phyloP scores from a whole-genome alignment of 1,284 basidiomycete genomes.

The Porphyrellus sp. region DNA sequence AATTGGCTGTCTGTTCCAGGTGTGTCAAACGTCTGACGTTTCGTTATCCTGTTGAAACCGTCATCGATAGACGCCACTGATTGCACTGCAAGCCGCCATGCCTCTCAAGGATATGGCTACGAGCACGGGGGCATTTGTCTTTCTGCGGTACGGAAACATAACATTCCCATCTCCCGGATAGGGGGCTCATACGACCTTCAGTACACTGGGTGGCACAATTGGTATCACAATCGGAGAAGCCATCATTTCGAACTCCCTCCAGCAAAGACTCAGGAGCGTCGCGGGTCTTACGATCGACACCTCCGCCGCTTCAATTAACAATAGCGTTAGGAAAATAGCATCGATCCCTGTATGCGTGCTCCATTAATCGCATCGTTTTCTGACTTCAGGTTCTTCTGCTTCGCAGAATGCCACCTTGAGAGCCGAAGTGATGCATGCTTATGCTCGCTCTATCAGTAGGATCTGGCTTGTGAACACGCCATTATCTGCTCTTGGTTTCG shows the following conservation, averaged over 20 bases:
- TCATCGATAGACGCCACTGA: conserved; percentile 28
- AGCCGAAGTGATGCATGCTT: conserved; percentile 62
- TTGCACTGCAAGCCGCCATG: conserved; percentile 45
- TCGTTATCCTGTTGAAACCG: not conserved
- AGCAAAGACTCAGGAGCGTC: conserved; percentile 47
- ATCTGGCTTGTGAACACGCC: conserved; percentile 75
- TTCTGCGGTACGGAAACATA: conserved; percentile 34
- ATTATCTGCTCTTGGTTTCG: conserved; percentile 51
- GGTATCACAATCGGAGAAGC: conserved; percentile 38
- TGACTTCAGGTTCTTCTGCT: not conserved
- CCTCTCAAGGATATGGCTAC: conserved; percentile 48
- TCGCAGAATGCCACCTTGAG: conserved; percentile 47
- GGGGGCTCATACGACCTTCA: conserved; percentile 7
- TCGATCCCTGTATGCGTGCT: conserved; percentile 47
- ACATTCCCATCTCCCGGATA: not conserved
- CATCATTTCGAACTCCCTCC: conserved; percentile 38
- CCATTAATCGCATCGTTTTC: not conserved
- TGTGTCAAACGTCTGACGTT: not conserved
- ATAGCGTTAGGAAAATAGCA: conserved; percentile 53
- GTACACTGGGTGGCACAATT: conserved; percentile 38
- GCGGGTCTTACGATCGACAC: conserved; percentile 42
- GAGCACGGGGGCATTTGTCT: conserved; percentile 34
- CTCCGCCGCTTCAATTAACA: conserved; percentile 52
- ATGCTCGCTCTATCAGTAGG: conserved; percentile 61
- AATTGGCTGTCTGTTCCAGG: conserved; percentile 39